phyloP scores from a whole-genome alignment of 768 basidiomycete genomes.

The Lyophyllum shimeji region DNA sequence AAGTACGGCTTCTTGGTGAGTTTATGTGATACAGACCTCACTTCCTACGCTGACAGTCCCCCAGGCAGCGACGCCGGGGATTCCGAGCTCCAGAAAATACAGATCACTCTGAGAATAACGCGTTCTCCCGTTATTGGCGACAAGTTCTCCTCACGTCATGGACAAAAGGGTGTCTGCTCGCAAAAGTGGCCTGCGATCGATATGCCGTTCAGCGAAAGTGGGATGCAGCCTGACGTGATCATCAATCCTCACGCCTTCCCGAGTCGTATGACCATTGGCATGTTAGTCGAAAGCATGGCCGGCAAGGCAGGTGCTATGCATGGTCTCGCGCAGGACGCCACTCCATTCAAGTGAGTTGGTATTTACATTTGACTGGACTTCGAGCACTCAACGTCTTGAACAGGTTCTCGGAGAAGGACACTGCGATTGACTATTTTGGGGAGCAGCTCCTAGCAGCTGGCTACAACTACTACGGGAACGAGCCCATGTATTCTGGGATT shows the following conservation, averaged over 20 bases:
- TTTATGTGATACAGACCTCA: neutral
- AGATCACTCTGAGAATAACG: constrained; percentile 89
- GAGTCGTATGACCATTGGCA: constrained; percentile 99
- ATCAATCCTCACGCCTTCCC: constrained; percentile 99
- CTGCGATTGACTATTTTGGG: constrained; percentile 97
- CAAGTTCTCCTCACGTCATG: constrained; percentile 98
- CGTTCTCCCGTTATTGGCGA: constrained; percentile 97
- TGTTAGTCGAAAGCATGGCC: constrained; percentile 99
- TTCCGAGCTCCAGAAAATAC: constrained; percentile 86
- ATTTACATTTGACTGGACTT: constrained; percentile 11
- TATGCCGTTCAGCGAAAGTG: constrained; percentile 99
- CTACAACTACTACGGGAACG: constrained; percentile 99
- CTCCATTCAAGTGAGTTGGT: constrained; percentile 86
- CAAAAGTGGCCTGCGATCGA: constrained; percentile 98
- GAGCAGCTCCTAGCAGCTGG: constrained; percentile 91
- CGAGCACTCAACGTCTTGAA: constrained; percentile 9
- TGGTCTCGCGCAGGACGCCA: constrained; percentile 96
- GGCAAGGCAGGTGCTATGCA: constrained; percentile 99
- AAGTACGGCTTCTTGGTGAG: constrained; percentile 87
- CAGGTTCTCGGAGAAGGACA: constrained; percentile 94
- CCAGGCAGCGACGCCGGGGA: constrained; percentile 86
- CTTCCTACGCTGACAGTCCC: neutral
- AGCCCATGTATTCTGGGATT: constrained; percentile 99
- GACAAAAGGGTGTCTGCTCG: constrained; percentile 99
- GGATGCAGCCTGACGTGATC: constrained; percentile 98